phyloP scores from a whole-genome alignment of 202 grass and related monocot species.

The Panicum virgatum region DNA sequence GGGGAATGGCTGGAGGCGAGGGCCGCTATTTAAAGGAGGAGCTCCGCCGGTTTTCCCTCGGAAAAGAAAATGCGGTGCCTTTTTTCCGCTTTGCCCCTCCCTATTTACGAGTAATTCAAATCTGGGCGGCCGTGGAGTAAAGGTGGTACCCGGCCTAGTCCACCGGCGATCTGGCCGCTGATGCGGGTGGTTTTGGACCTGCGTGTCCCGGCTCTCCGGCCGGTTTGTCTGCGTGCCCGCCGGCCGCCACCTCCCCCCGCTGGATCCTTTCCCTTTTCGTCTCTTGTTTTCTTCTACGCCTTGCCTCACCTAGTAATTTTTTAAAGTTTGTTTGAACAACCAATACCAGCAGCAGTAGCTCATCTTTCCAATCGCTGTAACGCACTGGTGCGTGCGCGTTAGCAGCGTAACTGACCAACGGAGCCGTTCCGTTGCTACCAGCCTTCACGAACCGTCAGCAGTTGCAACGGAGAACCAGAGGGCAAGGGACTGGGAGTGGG shows the following conservation, averaged over 20 bases:
- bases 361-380: neutral
- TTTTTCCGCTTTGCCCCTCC: neutral
- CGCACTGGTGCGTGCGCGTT: neutral
- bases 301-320: too few species aligned
- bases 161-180: neutral
- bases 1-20: neutral
- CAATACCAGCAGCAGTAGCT: neutral
- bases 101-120: neutral
- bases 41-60: neutral
- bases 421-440: neutral
- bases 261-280: neutral
- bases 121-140: too few species aligned
- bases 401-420: neutral
- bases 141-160: neutral
- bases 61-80: neutral
- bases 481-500: too few species aligned
- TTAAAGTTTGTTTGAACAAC: neutral
- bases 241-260: neutral
- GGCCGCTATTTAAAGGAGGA: conserved; percentile 34
- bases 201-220: neutral
- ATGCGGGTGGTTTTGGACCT: neutral
- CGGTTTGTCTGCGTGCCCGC: neutral
- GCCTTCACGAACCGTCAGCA: neutral
- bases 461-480: neutral
- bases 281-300: neutral